Base-by-base conservation (phyloP, 768 basidiomycete genomes). In the Podaxis sp. region DNA sequence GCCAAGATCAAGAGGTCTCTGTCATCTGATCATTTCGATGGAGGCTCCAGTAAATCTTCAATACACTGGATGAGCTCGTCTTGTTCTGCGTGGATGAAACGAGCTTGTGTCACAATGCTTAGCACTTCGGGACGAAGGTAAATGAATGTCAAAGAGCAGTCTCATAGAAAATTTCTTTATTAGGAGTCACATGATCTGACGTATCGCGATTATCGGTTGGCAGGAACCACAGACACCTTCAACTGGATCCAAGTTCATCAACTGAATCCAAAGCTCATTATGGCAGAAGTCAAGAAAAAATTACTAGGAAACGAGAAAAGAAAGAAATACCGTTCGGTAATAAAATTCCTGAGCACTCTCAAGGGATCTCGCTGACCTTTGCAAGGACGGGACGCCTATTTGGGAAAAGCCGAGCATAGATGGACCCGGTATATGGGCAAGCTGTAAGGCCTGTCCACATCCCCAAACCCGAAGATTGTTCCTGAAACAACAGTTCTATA, bases 381-480 rank as follows among this genome's bases (percentile, higher is more conserved):
- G 40, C 10, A 64, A 90, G 88, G 87, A 89, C 66, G 88, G 88
- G 4, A 83, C 83, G 2, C 80, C 85, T 16, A 79, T 86, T 28
- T 88, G 87, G 86, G 79, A 74, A 21, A 90, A 84, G 70, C 74
- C 82, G 46, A 72, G 76, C 25, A 81, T 93, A 60, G 88, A 90
- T 62, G 92, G 92, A 7, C 92, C 92, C 18, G 91, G 92, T 16
- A 74, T 94, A 18, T 94, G 92, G 91, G 89, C 85, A 9, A 91
- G 87, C 67, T 93, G 90, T 78, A 68, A 67, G 79, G 69, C 44
- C 37, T 27, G 27, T 53, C 36, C 23, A 44, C 38, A 53, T 51
- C 18, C 42, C 3, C 27, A 14, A 38, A 25, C 51, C 11, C 14
- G 38, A 47, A 50, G 27, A 27, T 21, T 44, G 58, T 42, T 40